These are phyloP conservation scores for Echites panduratus DNA, from an alignment of 257 asterid genomes.

Conservation along the genomic window DNA sequence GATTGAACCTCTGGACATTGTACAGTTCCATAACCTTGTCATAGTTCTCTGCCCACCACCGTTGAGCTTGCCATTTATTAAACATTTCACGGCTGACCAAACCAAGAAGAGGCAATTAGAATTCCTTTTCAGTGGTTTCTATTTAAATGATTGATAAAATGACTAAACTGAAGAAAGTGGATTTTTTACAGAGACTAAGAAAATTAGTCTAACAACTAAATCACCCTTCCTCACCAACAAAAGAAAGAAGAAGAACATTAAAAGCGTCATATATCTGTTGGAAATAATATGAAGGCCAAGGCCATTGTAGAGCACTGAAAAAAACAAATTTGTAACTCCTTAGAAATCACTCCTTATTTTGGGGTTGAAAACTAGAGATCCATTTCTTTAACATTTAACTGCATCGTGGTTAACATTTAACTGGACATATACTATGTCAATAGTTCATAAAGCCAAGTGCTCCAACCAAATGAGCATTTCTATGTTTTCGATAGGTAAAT, in stretches of 20 bases:
- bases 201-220: slow-evolving; percentile 4
- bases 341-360: background rate
- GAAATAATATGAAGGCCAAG: background rate
- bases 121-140: slow-evolving; percentile 5
- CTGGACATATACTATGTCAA: background rate
- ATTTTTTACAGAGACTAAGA: background rate
- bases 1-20: slow-evolving; percentile 70
- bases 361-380: background rate
- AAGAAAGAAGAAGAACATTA: background rate
- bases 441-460: background rate
- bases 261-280: background rate
- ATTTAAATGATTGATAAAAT: background rate
- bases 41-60: slow-evolving; percentile 88
- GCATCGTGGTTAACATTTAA: background rate
- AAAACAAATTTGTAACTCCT: background rate
- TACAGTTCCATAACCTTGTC: slow-evolving; percentile 86
- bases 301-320: background rate
- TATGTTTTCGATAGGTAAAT: background rate
- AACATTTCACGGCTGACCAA: slow-evolving; percentile 77
- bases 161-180: background rate
- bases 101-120: slow-evolving; percentile 22
- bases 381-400: background rate
- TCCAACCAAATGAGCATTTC: background rate
- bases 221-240: background rate
- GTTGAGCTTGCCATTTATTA: slow-evolving; percentile 88